These are phyloP conservation scores for Phlyctochytrium planicorne DNA, from an alignment of 192 early-diverging fungal genomes.

Conservation along the genomic window DNA sequence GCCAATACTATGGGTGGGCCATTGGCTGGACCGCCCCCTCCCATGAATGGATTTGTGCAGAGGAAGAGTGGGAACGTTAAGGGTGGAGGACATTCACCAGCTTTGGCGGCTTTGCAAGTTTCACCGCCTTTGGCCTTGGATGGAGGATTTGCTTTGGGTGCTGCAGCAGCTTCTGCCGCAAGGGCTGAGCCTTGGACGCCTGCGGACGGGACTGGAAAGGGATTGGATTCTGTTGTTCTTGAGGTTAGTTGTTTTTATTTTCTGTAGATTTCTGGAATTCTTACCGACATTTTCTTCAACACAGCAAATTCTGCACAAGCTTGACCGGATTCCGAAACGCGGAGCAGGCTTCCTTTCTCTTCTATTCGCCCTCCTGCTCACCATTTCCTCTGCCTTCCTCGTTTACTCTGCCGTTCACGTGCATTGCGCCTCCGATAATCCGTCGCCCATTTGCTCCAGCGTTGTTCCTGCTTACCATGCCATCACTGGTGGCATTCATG, in stretches of 20 bases:
- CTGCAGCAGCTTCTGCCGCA: not conserved
- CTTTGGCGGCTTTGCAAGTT: not conserved
- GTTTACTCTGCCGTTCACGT: slow-evolving; percentile 33
- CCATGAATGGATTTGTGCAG: too few species aligned
- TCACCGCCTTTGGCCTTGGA: not conserved
- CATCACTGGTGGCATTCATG: slow-evolving; percentile 24
- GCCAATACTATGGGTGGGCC: too few species aligned
- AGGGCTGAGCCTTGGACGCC: slow-evolving; percentile 20
- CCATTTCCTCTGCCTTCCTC: slow-evolving; percentile 8
- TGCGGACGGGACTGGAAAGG: slow-evolving; percentile 3
- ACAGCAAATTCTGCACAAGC: slow-evolving; percentile 12
- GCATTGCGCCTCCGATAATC: slow-evolving; percentile 17
- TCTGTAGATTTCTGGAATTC: not conserved
- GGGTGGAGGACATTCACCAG: not conserved
- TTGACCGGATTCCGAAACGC: slow-evolving; percentile 14
- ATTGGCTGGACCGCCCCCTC: too few species aligned
- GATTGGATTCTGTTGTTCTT: slow-evolving; percentile 18
- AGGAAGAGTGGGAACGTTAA: not conserved
- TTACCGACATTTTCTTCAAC: not conserved
- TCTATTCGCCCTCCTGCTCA: not conserved
- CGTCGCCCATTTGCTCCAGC: slow-evolving; percentile 13
- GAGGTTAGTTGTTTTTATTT: slow-evolving; percentile 12
- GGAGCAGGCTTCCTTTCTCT: slow-evolving; percentile 2
- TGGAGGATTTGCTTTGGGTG: not conserved
- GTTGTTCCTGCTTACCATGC: slow-evolving; percentile 24